Base-by-base conservation (phyloP, 208 protist genomes). In the Spongospora subterranea region DNA sequence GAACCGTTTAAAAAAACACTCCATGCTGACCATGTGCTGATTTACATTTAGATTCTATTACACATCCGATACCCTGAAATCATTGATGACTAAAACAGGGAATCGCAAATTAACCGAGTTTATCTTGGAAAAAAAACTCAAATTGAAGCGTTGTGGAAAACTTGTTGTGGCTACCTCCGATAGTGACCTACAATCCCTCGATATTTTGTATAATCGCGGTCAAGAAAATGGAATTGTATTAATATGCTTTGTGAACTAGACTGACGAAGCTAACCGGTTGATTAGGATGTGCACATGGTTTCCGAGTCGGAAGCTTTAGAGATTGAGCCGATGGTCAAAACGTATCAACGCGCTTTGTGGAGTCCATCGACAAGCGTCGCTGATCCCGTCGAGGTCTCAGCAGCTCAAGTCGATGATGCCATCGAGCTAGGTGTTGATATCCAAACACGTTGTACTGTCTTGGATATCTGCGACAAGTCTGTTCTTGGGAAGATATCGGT, bases 31-130 rank as follows among this genome's bases (percentile, higher is more conserved):
- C 17, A 82, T 82, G n/a, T 35, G 71, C 6, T 82, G 71, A 29
- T 60, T n/a, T n/a, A n/a, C n/a, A n/a, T n/a, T n/a, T n/a, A 82
- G 71, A n/a, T 82, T 82, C 71, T 82, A 82, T 82, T 82, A 82
- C 40, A 20, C 71, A 35, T 43, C 71, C 6, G n/a, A 43, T 13
- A 45, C 71, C 17, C 6, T 82, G 71, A 82, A 82, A n/a, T 6
- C 71, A 13, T 40, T 20, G 71, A 82, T 82, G 71, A 82, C 71
- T 45, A 6, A n/a, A n/a, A n/a, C 6, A 20, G 71, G 71, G 6
- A 82, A 82, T n/a, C 6, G 71, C 6, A 13, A 6, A 20, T 43
- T 82, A n/a, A 45, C 71, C 35, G 71, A 82, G 71, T 82, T 82
- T n/a, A 82, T 82, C n/a, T 13, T 45, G 71, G 71, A 82, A 20